Conservation (phyloP, 768 basidiomycete genomes). For the Tylopilus cervinicoccineus region DNA sequence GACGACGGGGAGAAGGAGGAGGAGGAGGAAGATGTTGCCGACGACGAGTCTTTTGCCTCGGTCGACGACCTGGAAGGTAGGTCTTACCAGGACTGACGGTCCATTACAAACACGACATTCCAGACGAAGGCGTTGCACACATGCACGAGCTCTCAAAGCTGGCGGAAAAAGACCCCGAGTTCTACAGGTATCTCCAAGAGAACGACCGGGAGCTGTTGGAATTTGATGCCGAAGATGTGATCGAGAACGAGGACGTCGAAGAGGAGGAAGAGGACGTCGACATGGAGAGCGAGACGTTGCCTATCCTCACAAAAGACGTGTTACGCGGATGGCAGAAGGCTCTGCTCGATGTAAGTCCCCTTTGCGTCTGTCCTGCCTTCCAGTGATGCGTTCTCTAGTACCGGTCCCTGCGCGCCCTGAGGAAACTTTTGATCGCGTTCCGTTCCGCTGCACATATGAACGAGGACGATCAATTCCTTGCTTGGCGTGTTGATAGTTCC, state of each 20-base stretch:
- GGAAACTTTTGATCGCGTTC: slow-evolving; percentile 86
- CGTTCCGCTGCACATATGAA: slow-evolving; percentile 88
- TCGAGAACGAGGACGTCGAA: slow-evolving; percentile 48
- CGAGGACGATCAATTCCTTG: slow-evolving; percentile 73
- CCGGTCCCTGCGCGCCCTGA: slow-evolving; percentile 76
- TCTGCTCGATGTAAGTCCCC: slow-evolving; percentile 64
- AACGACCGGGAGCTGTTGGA: slow-evolving; percentile 90
- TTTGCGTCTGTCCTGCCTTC: not conserved
- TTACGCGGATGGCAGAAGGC: slow-evolving; percentile 86
- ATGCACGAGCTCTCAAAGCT: slow-evolving; percentile 80
- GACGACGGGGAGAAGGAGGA: slow-evolving; percentile 41
- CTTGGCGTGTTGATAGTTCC: slow-evolving; percentile 84
- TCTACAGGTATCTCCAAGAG: slow-evolving; percentile 96
- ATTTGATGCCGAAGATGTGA: slow-evolving; percentile 54
- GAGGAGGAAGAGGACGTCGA: slow-evolving; percentile 39
- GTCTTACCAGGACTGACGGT: not conserved
- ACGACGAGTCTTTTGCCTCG: slow-evolving; percentile 70
- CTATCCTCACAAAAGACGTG: slow-evolving; percentile 65
- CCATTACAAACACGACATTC: not conserved
- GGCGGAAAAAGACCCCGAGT: slow-evolving; percentile 97
- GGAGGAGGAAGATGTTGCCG: slow-evolving; percentile 40
- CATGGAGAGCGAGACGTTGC: slow-evolving; percentile 38
- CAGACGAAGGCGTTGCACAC: slow-evolving; percentile 74
- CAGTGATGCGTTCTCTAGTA: slow-evolving; percentile 46
- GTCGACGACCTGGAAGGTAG: slow-evolving; percentile 74